Evolutionary conservation across 257 asterid genomes (phyloP).

Genomic region (Lantana camara): DNA sequence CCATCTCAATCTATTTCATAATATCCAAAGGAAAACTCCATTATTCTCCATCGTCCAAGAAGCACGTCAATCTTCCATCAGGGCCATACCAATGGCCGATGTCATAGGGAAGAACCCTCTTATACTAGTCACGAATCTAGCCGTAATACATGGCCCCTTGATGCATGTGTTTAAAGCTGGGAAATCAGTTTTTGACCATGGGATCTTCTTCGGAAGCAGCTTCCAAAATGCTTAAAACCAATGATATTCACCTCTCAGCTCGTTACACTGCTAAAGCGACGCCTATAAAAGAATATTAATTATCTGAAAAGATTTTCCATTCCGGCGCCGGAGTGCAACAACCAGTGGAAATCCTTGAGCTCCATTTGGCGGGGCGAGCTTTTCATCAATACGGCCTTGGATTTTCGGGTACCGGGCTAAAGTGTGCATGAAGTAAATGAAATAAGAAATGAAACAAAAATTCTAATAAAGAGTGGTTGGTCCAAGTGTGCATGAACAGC

Average conservation of each 20-base stretch:
- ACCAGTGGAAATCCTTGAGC: slow-evolving; percentile 36
- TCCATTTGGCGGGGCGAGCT: slow-evolving; percentile 41
- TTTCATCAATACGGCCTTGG: slow-evolving; percentile 38
- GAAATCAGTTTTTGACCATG: slow-evolving; percentile 36
- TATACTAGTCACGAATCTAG: slow-evolving; percentile 35
- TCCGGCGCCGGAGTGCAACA: slow-evolving; percentile 40
- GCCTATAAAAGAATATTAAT: slow-evolving; percentile 42
- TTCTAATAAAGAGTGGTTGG: no score
- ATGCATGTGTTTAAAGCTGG: slow-evolving; percentile 38
- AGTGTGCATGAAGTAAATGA: no score
- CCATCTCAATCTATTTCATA: slow-evolving; percentile 20
- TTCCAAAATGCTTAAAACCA: slow-evolving; percentile 37
- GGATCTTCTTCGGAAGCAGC: slow-evolving; percentile 43
- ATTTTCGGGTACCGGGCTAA: not conserved
- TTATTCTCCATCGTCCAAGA: not conserved
- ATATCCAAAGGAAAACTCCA: not conserved
- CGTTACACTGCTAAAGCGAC: slow-evolving; percentile 52
- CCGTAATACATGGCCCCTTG: slow-evolving; percentile 39
- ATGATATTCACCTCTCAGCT: slow-evolving; percentile 43
- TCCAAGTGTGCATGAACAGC: no score
- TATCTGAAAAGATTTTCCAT: slow-evolving; percentile 40
- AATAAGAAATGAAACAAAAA: no score
- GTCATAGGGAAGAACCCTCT: slow-evolving; percentile 41
- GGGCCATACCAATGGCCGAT: slow-evolving; percentile 48
- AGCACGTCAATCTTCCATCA: slow-evolving; percentile 44